These are phyloP conservation scores for Glaciozyma martinii DNA, from an alignment of 768 basidiomycete genomes.

Conservation along the genomic window DNA sequence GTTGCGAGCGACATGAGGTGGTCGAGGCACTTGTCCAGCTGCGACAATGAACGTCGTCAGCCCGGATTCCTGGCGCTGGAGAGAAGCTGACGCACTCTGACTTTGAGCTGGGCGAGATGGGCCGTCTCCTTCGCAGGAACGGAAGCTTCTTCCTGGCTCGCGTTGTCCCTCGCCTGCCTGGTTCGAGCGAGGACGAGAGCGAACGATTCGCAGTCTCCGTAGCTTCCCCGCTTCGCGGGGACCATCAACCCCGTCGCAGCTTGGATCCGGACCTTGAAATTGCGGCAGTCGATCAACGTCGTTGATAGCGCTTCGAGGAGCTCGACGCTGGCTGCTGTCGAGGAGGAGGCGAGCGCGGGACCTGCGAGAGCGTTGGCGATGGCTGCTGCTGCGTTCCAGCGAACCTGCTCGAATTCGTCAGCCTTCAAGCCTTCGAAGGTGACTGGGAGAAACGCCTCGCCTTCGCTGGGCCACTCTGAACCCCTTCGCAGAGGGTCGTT, in stretches of 20 bases:
- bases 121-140: constrained; percentile 1
- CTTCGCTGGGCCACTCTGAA: not conserved
- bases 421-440: not conserved
- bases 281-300: not conserved
- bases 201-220: not conserved
- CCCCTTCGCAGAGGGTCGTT: not conserved
- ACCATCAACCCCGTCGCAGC: not conserved
- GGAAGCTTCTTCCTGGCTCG: not conserved
- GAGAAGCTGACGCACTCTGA: not conserved
- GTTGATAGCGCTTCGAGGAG: not conserved
- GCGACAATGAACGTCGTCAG: not conserved
- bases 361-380: not conserved
- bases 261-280: constrained; percentile 27
- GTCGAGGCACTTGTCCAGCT: not conserved
- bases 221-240: no score
- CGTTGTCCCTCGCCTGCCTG: not conserved
- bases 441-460: not conserved
- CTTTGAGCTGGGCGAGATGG: not conserved
- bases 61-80: no score
- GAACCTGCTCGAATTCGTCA: constrained; percentile 9
- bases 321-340: not conserved
- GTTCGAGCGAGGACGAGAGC: not conserved
- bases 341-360: not conserved
- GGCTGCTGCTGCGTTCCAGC: constrained; percentile 26
- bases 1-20: not conserved